A percentile compares a stretch with the other conserved stretches of the same genome.
Evolutionary conservation across 305 asterid genomes (phyloP).

Genomic region (Fraxinus velutina): DNA sequence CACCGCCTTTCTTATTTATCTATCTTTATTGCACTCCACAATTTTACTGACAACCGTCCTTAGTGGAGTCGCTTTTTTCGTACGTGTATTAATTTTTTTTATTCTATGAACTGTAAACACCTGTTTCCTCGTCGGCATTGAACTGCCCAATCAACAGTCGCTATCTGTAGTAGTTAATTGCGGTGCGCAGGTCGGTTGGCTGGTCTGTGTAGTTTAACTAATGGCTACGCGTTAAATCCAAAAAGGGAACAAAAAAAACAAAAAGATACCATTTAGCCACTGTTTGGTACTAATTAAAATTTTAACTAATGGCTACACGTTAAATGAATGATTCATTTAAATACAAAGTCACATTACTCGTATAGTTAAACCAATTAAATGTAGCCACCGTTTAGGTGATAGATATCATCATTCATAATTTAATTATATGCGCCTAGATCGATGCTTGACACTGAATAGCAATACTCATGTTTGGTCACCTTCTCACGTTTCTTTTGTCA

Average conservation of each 20-base stretch:
- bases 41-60: not conserved
- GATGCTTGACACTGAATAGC: not conserved
- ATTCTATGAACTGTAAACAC: not conserved
- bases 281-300: not conserved
- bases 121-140: not conserved
- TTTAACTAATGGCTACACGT: too few relatives aligned
- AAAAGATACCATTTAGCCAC: too few relatives aligned
- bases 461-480: not conserved
- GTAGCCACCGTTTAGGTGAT: too few relatives aligned
- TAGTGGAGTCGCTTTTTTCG: not conserved
- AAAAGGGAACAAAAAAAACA: too few relatives aligned
- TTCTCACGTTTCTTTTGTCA: too few relatives aligned
- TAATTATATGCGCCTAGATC: too few relatives aligned
- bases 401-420: too few relatives aligned
- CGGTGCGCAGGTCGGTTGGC: not conserved
- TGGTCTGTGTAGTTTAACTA: not conserved
- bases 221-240: not conserved
- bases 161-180: not conserved
- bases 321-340: too few relatives aligned
- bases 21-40: not conserved
- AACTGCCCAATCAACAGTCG: not conserved
- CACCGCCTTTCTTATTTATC: not conserved
- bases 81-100: not conserved
- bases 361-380: too few relatives aligned
- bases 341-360: too few relatives aligned